Evolutionary conservation across 352 stramenopile species (phyloP).

Genomic region (Phytophthora kernoviae): DNA sequence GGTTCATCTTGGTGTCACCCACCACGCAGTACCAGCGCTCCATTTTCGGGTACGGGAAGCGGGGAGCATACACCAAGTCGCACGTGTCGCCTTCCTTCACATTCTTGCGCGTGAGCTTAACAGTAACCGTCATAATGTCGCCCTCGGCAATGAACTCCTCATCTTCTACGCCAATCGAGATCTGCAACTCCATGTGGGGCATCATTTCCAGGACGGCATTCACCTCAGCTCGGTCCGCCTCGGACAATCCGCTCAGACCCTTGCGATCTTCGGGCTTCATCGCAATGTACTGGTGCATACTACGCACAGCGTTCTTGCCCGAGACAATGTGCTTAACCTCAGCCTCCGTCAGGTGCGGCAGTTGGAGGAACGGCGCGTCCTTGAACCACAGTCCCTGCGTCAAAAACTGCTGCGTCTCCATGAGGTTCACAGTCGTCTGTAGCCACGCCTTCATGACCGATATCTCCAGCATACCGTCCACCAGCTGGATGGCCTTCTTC

Average conservation of each 20-base stretch:
- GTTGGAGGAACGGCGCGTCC: conserved; percentile 90
- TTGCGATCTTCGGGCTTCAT: conserved; percentile 93
- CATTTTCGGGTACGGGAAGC: conserved; percentile 95
- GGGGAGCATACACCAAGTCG: conserved; percentile 95
- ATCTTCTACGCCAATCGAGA: conserved; percentile 90
- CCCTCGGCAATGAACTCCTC: conserved; percentile 97
- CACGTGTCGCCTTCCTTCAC: conserved; percentile 94
- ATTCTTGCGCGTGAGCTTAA: conserved; percentile 97
- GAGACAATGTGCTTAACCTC: conserved; percentile 93
- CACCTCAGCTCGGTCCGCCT: conserved; percentile 94
- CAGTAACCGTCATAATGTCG: conserved; percentile 98
- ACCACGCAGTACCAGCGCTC: conserved; percentile 99
- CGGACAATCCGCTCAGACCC: conserved; percentile 90
- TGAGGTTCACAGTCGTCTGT: conserved; percentile 94
- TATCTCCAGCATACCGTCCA: conserved; percentile 99
- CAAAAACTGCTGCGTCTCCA: conserved; percentile 98
- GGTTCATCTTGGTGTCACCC: conserved; percentile 92
- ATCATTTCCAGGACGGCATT: conserved; percentile 93
- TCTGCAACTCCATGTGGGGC: conserved; percentile 93
- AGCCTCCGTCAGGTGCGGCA: conserved; percentile 88
- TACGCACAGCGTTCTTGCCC: conserved; percentile 91
- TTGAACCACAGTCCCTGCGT: conserved; percentile 97
- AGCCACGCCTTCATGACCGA: conserved; percentile 96
- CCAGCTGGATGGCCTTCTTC: conserved; percentile 93
- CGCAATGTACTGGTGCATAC: conserved; percentile 94